phyloP scores from a whole-genome alignment of 2,329 filamentous ascomycete species.

The Ophiosphaerella herpotricha region DNA sequence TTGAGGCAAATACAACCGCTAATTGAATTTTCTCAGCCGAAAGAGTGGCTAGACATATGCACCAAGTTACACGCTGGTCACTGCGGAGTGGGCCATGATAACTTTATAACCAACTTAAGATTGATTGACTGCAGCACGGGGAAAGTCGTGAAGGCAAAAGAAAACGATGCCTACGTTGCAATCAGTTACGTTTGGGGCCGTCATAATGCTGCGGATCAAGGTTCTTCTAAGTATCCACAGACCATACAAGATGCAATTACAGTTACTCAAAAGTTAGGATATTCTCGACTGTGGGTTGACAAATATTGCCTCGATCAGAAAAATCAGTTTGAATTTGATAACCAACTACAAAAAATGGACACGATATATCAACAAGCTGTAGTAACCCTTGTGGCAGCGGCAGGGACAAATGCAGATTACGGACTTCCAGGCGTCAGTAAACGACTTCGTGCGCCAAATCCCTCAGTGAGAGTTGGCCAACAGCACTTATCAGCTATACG shows the following conservation, averaged over 20 bases:
- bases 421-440: constrained; percentile 3
- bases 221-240: background rate
- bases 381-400: constrained; percentile 10
- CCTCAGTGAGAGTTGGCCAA: background rate
- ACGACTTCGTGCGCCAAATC: constrained; percentile 4
- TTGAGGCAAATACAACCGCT: constrained; percentile 2
- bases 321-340: background rate
- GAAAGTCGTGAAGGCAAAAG: constrained; percentile 1
- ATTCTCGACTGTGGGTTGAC: background rate
- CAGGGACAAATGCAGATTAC: constrained; percentile 1
- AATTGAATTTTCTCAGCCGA: constrained; percentile 9
- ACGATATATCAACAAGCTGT: constrained; percentile 8
- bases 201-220: background rate
- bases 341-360: constrained; percentile 10
- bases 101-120: background rate
- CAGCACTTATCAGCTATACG: constrained; percentile 2
- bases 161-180: background rate
- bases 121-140: constrained; percentile 4
- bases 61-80: constrained; percentile 2
- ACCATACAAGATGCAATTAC: background rate
- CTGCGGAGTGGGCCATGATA: background rate
- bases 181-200: constrained; percentile 2
- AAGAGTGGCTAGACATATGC: constrained; percentile 6
- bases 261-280: background rate
- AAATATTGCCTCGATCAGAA: constrained; percentile 5